phyloP scores from a whole-genome alignment of 169 alveolate genomes.

The Cryptosporidium ryanae region DNA sequence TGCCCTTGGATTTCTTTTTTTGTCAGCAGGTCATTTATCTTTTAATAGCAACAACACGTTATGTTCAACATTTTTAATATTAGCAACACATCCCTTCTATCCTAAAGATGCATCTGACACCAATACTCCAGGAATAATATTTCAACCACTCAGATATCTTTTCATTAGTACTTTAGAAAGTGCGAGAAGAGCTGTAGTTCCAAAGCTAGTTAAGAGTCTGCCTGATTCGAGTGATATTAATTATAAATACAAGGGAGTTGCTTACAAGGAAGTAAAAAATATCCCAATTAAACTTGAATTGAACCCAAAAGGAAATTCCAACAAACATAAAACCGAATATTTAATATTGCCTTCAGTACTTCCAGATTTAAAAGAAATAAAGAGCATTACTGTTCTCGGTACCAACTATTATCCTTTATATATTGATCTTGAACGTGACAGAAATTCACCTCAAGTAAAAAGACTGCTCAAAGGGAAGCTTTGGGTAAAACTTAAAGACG shows the following conservation, averaged over 20 bases:
- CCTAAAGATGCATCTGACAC: slow-evolving; percentile 63
- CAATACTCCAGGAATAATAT: slow-evolving; percentile 67
- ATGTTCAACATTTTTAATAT: slow-evolving; percentile 32
- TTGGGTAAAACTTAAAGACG: slow-evolving; percentile 34
- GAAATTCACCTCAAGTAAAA: not conserved
- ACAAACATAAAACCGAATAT: slow-evolving; percentile 1
- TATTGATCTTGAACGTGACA: slow-evolving; percentile 23
- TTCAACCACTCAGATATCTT: slow-evolving; percentile 67
- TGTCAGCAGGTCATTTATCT: slow-evolving; percentile 56
- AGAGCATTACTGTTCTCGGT: slow-evolving; percentile 26
- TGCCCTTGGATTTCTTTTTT: slow-evolving; percentile 69
- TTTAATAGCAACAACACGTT: slow-evolving; percentile 23
- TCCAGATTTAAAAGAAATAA: slow-evolving; percentile 47
- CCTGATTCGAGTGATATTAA: not conserved
- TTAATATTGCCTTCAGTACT: slow-evolving; percentile 35
- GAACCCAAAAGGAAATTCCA: not conserved
- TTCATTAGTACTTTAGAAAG: slow-evolving; percentile 1
- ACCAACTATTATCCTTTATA: slow-evolving; percentile 18
- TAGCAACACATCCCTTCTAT: slow-evolving; percentile 65
- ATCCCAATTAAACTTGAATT: slow-evolving; percentile 35
- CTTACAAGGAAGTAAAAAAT: slow-evolving; percentile 10
- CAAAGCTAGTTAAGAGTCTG: slow-evolving; percentile 1
- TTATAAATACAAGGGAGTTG: not conserved
- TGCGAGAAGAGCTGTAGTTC: slow-evolving; percentile 41
- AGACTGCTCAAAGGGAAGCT: slow-evolving; percentile 25